These are phyloP conservation scores for Claviceps sp. DNA, from an alignment of 2,329 filamentous ascomycete genomes.

Conservation along the genomic window DNA sequence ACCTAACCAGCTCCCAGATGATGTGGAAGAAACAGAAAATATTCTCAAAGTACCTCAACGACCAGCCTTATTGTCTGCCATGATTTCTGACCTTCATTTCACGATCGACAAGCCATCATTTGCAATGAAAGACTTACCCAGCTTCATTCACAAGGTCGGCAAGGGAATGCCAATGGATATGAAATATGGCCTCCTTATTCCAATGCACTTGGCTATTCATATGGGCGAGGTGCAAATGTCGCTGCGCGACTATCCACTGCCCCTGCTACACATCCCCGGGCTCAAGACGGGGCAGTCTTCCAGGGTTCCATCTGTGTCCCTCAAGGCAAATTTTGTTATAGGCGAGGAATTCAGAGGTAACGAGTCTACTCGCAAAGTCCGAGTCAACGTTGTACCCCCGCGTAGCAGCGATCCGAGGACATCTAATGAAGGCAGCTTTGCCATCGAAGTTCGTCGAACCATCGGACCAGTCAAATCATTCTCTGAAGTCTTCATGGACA, in stretches of 20 bases:
- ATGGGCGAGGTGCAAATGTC: slow-evolving; percentile 84
- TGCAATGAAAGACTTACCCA: slow-evolving; percentile 63
- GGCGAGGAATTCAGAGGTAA: slow-evolving; percentile 81
- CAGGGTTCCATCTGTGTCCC: slow-evolving; percentile 64
- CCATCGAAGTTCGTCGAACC: slow-evolving; percentile 77
- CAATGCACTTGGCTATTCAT: slow-evolving; percentile 76
- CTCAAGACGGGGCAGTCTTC: slow-evolving; percentile 69
- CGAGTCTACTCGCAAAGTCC: slow-evolving; percentile 67
- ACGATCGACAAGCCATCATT: slow-evolving; percentile 88
- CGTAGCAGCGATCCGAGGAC: slow-evolving; percentile 38
- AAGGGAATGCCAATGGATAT: slow-evolving; percentile 93
- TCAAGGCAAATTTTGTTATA: slow-evolving; percentile 86
- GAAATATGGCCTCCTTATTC: slow-evolving; percentile 78
- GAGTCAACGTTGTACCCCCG: slow-evolving; percentile 73
- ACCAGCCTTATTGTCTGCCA: slow-evolving; percentile 66
- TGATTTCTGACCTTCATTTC: slow-evolving; percentile 75
- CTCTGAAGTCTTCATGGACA: slow-evolving; percentile 80
- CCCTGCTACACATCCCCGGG: slow-evolving; percentile 77
- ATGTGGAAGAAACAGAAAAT: slow-evolving; percentile 68
- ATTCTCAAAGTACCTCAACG: slow-evolving; percentile 77
- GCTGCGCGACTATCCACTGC: slow-evolving; percentile 84
- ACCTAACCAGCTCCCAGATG: slow-evolving; percentile 64
- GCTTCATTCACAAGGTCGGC: slow-evolving; percentile 79
- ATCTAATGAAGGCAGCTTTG: slow-evolving; percentile 52
- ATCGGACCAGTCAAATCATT: slow-evolving; percentile 94